Conservation (phyloP, 495 filamentous ascomycete genomes). For the Xylaria curta region DNA sequence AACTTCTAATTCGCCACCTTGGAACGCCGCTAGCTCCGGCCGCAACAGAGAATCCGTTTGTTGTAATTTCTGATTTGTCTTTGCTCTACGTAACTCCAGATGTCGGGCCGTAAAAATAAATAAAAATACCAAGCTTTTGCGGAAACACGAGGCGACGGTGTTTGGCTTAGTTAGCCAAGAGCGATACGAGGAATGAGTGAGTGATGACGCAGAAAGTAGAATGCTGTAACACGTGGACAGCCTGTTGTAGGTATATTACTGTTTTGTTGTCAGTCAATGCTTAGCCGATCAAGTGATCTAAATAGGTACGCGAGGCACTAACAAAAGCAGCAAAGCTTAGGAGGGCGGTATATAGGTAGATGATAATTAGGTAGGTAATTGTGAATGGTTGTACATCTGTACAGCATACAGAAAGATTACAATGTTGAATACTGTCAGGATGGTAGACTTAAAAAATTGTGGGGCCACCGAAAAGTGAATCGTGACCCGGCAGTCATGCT, state of each 20-base stretch:
- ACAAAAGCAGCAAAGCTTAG: not conserved
- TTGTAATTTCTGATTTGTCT: not conserved
- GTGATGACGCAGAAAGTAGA: slow-evolving; percentile 25
- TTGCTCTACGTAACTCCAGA: not conserved
- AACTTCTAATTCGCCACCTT: slow-evolving; percentile 6
- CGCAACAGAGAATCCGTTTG: not conserved
- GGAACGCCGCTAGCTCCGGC: slow-evolving; percentile 11
- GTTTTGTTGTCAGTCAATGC: not conserved
- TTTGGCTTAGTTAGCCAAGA: not conserved
- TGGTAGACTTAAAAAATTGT: not conserved
- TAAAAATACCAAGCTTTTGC: not conserved
- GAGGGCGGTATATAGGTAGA: not conserved
- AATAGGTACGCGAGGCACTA: not conserved
- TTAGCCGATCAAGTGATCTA: not conserved
- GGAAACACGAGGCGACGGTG: not conserved
- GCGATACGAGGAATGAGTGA: not conserved
- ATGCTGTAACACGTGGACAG: slow-evolving; percentile 10
- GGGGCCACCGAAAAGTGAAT: not conserved
- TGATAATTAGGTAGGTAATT: not conserved
- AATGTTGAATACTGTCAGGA: not conserved
- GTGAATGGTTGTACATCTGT: not conserved
- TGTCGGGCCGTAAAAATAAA: not conserved
- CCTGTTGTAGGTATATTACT: slow-evolving; percentile 2
- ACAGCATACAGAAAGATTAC: not conserved
- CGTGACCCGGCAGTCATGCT: not conserved